A percentile compares a stretch with the other conserved stretches of the same genome.
Conservation (phyloP, 2,329 filamentous ascomycete species). For the Penicillium sp. region DNA sequence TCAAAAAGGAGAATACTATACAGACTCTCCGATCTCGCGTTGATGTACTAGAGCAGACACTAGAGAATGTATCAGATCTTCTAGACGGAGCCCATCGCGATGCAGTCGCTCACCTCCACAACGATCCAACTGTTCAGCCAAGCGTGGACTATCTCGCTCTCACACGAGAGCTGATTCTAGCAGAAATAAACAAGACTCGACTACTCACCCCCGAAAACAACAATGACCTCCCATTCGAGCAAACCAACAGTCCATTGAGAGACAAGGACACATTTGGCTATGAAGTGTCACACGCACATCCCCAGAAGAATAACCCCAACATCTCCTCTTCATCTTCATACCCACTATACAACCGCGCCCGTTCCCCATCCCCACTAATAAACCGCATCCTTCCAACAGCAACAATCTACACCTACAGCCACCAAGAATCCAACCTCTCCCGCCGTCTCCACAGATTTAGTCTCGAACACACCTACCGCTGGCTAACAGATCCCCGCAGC, state of each 20-base stretch:
- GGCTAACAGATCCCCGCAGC: constrained; percentile 48
- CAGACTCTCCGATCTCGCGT: constrained; percentile 70
- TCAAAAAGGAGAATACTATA: constrained; percentile 81
- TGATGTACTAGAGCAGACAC: constrained; percentile 59
- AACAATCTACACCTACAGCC: constrained; percentile 56
- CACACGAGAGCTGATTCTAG: constrained; percentile 18
- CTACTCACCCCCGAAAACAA: neutral
- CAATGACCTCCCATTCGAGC: neutral
- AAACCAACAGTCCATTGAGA: neutral
- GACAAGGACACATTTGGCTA: constrained; percentile 18
- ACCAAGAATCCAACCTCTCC: constrained; percentile 53
- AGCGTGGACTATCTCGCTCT: constrained; percentile 5
- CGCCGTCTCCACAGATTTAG: no score
- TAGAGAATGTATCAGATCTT: constrained; percentile 22
- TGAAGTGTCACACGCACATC: constrained; percentile 3
- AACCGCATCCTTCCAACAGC: constrained; percentile 24
- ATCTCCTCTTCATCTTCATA: neutral
- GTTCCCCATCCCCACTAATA: constrained; percentile 17
- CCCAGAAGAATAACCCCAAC: neutral
- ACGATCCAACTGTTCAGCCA: neutral
- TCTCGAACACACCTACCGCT: constrained; percentile 50
- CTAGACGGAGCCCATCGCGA: constrained; percentile 4
- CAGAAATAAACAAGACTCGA: constrained; percentile 15
- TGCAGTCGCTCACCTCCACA: neutral
- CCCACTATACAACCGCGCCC: neutral